These are phyloP conservation scores for Kwoniella pini DNA, from an alignment of 768 basidiomycete genomes.

Conservation along the genomic window DNA sequence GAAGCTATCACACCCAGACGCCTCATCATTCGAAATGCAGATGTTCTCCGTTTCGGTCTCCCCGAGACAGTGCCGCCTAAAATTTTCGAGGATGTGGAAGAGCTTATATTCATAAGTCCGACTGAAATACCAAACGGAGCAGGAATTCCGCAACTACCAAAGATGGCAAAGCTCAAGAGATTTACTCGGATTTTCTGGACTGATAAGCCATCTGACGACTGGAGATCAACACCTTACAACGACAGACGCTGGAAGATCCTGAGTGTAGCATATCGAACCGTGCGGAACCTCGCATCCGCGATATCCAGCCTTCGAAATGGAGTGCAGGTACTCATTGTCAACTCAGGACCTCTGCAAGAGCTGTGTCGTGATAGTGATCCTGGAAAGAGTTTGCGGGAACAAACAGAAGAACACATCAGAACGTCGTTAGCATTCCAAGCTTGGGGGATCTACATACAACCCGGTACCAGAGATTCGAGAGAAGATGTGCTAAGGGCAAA, in stretches of 20 bases:
- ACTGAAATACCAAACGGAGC: background rate
- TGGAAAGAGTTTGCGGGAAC: too few relatives aligned
- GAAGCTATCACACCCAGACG: background rate
- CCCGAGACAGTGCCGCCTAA: background rate
- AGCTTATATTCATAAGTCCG: background rate
- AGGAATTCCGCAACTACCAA: background rate
- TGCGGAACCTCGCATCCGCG: background rate
- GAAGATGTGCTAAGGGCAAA: background rate
- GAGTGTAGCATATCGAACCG: background rate
- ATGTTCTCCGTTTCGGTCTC: background rate
- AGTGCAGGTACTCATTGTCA: too few relatives aligned
- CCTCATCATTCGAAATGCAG: background rate
- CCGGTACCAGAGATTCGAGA: background rate
- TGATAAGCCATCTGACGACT: background rate
- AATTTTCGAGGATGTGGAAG: slow-evolving; percentile 2
- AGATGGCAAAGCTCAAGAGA: background rate
- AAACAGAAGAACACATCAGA: too few relatives aligned
- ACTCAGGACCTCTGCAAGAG: too few relatives aligned
- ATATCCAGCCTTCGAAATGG: background rate
- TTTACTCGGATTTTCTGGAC: background rate
- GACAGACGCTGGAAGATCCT: background rate
- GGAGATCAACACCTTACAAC: background rate
- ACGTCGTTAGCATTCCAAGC: too few relatives aligned
- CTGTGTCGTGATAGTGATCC: too few relatives aligned
- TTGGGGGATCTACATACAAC: too few relatives aligned